Evolutionary conservation across 164 flowering plant genomes (phyloP).

Genomic region (Malania oleifera): DNA sequence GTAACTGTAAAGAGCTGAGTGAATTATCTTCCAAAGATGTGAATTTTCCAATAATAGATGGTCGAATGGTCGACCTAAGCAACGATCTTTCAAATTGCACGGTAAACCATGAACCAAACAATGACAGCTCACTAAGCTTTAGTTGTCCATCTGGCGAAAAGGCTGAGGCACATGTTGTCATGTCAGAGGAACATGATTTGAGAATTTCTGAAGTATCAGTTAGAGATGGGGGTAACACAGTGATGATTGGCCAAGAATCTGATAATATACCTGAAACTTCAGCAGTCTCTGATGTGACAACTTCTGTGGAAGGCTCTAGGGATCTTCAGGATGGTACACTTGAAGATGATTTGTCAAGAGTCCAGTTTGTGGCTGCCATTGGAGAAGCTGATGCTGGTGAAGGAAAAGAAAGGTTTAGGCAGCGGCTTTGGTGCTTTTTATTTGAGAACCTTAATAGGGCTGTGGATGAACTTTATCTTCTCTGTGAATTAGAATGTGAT

Average conservation of each 20-base stretch:
- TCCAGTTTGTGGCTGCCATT: conserved; percentile 21
- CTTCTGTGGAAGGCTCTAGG: conserved; percentile 23
- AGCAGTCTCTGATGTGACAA: conserved; percentile 20
- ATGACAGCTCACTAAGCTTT: conserved; percentile 1
- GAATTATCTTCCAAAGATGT: conserved; percentile 26
- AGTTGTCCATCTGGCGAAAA: conserved; percentile 16
- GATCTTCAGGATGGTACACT: conserved; percentile 12
- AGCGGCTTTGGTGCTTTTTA: conserved; percentile 88
- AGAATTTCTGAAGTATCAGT: conserved; percentile 20
- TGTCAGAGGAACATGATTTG: conserved; percentile 21
- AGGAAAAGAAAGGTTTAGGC: conserved; percentile 91
- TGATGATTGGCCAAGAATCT: conserved; percentile 14
- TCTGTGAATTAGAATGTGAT: conserved; percentile 94
- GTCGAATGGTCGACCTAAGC: conserved; percentile 12
- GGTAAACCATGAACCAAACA: conserved; percentile 18
- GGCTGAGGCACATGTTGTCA: conserved; percentile 12
- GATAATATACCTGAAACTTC: conserved; percentile 21
- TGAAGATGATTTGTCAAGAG: conserved; percentile 24
- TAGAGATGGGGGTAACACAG: conserved; percentile 8
- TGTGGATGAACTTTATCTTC: conserved; percentile 90
- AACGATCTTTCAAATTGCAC: conserved; percentile 16
- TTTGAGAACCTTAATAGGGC: conserved; percentile 96
- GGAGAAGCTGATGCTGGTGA: conserved; percentile 50
- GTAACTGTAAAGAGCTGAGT: conserved; percentile 26
- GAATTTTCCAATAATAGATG: conserved; percentile 18